Evolutionary conservation across 352 stramenopile species (phyloP).

Genomic region (Phytophthora sp.): DNA sequence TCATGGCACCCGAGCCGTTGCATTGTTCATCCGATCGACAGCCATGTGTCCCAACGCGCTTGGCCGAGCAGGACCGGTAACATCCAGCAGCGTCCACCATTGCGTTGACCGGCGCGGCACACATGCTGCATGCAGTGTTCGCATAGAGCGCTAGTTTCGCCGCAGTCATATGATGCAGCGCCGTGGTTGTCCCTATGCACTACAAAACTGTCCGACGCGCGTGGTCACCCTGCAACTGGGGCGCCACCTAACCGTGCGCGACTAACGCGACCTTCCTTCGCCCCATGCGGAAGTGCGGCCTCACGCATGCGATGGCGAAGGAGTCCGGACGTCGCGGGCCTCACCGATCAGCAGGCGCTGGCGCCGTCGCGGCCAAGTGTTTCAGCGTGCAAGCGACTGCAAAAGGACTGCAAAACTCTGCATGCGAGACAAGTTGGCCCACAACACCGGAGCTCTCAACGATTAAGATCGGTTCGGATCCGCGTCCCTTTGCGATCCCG

Average conservation of each 20-base stretch:
- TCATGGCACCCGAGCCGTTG: constrained; percentile 18
- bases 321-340: constrained; percentile 11
- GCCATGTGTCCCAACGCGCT: constrained; percentile 14
- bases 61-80: neutral
- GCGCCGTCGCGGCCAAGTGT: constrained; percentile 25
- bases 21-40: constrained; percentile 24
- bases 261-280: constrained; percentile 26
- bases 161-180: constrained; percentile 15
- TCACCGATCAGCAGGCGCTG: constrained; percentile 4
- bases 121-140: neutral
- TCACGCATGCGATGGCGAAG: neutral
- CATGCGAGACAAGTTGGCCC: constrained; percentile 1
- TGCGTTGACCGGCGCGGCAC: neutral
- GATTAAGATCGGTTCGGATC: constrained; percentile 1
- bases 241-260: neutral
- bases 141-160: constrained; percentile 14
- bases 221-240: constrained; percentile 10
- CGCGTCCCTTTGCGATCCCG: neutral
- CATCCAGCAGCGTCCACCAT: constrained; percentile 1
- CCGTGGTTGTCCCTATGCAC: neutral
- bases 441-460: neutral
- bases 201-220: constrained; percentile 1
- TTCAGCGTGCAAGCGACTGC: constrained; percentile 6
- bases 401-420: neutral
- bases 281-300: constrained; percentile 12